Evolutionary conservation across 2,329 filamentous ascomycete species (phyloP).

Genomic region (Penicillium sp.): DNA sequence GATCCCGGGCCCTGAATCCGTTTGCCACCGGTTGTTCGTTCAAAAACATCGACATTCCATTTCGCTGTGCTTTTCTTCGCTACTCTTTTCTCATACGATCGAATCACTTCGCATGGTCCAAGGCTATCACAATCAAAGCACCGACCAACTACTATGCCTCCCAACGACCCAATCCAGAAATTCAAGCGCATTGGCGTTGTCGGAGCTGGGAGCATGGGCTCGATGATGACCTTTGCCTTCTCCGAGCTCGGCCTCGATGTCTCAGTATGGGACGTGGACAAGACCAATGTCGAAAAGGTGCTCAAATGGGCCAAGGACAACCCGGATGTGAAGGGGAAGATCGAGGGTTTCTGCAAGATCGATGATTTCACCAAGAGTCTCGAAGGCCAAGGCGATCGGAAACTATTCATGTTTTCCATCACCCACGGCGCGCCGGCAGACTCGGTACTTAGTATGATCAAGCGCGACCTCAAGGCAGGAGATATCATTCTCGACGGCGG

Average conservation of each 20-base stretch:
- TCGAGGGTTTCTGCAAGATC: conserved; percentile 36
- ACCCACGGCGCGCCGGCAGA: conserved; percentile 42
- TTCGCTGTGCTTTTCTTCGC: too few relatives aligned
- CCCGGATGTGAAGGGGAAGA: conserved; percentile 30
- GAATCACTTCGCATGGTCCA: too few relatives aligned
- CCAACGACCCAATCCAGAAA: conserved; percentile 20
- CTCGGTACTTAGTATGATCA: conserved; percentile 39
- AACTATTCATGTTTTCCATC: conserved; percentile 43
- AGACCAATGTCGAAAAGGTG: conserved; percentile 35
- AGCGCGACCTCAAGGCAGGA: conserved; percentile 53
- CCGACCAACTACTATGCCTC: conserved; percentile 20
- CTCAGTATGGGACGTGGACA: conserved; percentile 40
- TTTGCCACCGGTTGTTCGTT: conserved; percentile 19
- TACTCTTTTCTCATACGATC: too few relatives aligned
- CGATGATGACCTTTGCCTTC: conserved; percentile 45
- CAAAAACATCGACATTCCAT: conserved; percentile 18
- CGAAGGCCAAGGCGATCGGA: conserved; percentile 30
- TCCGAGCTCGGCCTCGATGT: conserved; percentile 40
- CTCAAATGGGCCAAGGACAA: conserved; percentile 24
- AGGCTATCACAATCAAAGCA: not conserved
- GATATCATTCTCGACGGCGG: conserved; percentile 68
- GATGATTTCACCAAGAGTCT: conserved; percentile 37
- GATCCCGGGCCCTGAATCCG: conserved; percentile 8
- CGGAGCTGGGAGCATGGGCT: conserved; percentile 44
- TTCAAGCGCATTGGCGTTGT: conserved; percentile 42